These are phyloP conservation scores for Plasmodium gallinaceum DNA, from an alignment of 169 alveolate species.

Conservation along the genomic window DNA sequence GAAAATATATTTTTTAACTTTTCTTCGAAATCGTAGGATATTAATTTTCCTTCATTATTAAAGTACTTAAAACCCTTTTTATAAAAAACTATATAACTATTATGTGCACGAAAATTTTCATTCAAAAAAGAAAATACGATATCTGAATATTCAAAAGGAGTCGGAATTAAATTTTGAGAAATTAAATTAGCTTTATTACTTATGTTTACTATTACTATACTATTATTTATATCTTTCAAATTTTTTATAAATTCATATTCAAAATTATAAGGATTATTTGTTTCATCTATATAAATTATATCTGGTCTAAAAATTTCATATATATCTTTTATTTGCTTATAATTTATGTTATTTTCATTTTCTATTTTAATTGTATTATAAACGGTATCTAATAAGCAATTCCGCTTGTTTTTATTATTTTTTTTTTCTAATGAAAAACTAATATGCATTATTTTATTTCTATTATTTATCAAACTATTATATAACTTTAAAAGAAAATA, in stretches of 20 bases:
- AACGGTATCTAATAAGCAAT: slow-evolving; percentile 6
- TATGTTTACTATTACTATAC: slow-evolving; percentile 42
- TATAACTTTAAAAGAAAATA: slow-evolving; percentile 32
- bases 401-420: neutral
- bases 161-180: slow-evolving; percentile 30
- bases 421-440: slow-evolving; percentile 19
- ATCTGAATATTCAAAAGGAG: slow-evolving; percentile 57
- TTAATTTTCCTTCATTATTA: slow-evolving; percentile 43
- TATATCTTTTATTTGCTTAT: slow-evolving; percentile 23
- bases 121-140: slow-evolving; percentile 57
- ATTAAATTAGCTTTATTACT: slow-evolving; percentile 67
- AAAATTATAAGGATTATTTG: slow-evolving; percentile 57
- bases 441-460: slow-evolving; percentile 42
- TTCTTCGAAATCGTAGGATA: slow-evolving; percentile 53
- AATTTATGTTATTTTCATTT: slow-evolving; percentile 18
- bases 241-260: slow-evolving; percentile 36
- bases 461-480: slow-evolving; percentile 12
- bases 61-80: slow-evolving; percentile 50
- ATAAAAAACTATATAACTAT: slow-evolving; percentile 51
- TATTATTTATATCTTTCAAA: slow-evolving; percentile 28
- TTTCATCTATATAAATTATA: slow-evolving; percentile 57
- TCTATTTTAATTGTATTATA: slow-evolving; percentile 23
- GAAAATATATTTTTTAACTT: slow-evolving; percentile 36
- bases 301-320: slow-evolving; percentile 41
- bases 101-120: slow-evolving; percentile 71